Evolutionary conservation across 495 filamentous ascomycete species (phyloP).

Genomic region (Talaromyces liani): DNA sequence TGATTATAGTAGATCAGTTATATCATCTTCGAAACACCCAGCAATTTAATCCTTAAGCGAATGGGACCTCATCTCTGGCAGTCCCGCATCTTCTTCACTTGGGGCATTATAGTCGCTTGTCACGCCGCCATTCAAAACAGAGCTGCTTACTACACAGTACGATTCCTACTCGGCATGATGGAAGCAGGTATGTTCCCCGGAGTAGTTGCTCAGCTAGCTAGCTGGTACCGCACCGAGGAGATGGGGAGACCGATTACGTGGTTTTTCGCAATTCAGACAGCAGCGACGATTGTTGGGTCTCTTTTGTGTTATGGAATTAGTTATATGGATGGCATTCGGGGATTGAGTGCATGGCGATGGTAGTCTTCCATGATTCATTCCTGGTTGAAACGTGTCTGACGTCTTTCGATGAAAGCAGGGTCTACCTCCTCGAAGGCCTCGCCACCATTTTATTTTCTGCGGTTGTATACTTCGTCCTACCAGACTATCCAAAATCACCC

Average conservation of each 20-base stretch:
- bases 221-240: constrained; percentile 33
- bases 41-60: constrained; percentile 25
- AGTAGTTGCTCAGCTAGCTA: constrained; percentile 25
- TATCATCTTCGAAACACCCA: constrained; percentile 26
- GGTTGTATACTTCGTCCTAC: constrained; percentile 25
- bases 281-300: constrained; percentile 24
- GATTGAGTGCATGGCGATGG: constrained; percentile 32
- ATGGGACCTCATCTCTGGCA: constrained; percentile 28
- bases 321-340: constrained; percentile 21
- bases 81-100: constrained; percentile 27
- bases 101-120: constrained; percentile 28
- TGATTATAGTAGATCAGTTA: constrained; percentile 29
- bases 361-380: constrained; percentile 6
- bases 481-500: constrained; percentile 19
- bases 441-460: constrained; percentile 26
- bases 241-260: constrained; percentile 23
- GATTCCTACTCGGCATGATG: constrained; percentile 29
- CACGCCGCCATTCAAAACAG: constrained; percentile 27
- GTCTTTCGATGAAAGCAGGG: background rate
- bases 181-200: constrained; percentile 34
- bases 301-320: constrained; percentile 25
- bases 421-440: constrained; percentile 26
- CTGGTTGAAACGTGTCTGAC: background rate
- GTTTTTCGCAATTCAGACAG: constrained; percentile 18
- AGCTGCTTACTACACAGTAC: constrained; percentile 19